Evolutionary conservation across 139 green algal species (phyloP), one percentile per base, ranked within the genome.

Genomic region (Pleodorina starrii): DNA sequence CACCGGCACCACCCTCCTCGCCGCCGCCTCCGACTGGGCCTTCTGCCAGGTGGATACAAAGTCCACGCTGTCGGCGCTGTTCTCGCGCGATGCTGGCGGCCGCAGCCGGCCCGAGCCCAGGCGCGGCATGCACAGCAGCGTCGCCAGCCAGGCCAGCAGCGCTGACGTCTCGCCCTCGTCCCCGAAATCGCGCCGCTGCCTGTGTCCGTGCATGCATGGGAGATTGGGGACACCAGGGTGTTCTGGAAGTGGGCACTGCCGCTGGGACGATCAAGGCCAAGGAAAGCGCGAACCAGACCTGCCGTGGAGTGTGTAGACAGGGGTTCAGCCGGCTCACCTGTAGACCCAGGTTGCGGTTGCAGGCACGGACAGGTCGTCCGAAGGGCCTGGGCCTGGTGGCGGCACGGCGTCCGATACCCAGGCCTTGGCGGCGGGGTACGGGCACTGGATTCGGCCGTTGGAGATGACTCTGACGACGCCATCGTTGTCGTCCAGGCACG

Each of bases 41-140:
- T 11, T 48, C 21, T 84, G 76, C 76, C 76, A 84, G 48, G 48
- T 84, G 29, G 27, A 32, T 0, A 82, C 74, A 23, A 82, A 82
- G 44, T 82, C 74, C 5, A 80, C 72, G 40, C 72, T 80, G 27
- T 80, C 72, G 6, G 32, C 72, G 72, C 72, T 80, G 43, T 80
- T 40, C 72, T 38, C 19, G 42, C 72, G 72, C 40, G 29, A 5
- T 10, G 63, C 16, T 25, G 38, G 72, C 11, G 12, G 9, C 40
- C 40, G 72, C 42, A 80, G 42, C 40, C 72, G 38, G 12, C 72
- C 40, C 5, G 72, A 80, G 27, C 72, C 72, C 72, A 57, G 19
- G 23, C 42, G 40, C 12, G 72, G 72, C 40, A 80, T 80, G 72
- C 72, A 80, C 29, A 80, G 16, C 42, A 80, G 72, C 72, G 23